These are phyloP conservation scores for Capsicum rhomboideum DNA, from an alignment of 257 asterid species.

Conservation along the genomic window DNA sequence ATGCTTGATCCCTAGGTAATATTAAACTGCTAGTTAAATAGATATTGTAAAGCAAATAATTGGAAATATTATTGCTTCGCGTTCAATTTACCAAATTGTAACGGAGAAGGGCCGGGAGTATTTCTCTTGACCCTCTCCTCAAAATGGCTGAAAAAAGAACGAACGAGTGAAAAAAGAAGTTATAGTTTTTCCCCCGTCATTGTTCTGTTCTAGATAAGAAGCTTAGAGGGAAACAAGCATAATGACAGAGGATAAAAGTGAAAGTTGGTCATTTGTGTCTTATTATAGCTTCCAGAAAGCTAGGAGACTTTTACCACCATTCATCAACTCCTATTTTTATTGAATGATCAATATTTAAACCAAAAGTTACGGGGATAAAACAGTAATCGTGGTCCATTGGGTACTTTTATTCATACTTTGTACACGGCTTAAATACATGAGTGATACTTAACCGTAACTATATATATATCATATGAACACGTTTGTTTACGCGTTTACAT, in stretches of 20 bases:
- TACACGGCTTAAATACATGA: background rate
- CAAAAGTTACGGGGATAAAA: background rate
- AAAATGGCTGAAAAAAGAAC: background rate
- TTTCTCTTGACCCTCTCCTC: conserved; percentile 12
- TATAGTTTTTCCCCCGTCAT: background rate
- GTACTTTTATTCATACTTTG: background rate
- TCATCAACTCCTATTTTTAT: background rate
- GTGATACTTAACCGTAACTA: background rate
- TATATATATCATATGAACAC: background rate
- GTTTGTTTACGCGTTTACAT: background rate
- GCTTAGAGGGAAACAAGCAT: conserved; percentile 5
- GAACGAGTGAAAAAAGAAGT: background rate
- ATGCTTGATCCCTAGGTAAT: conserved; percentile 13
- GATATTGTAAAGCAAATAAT: background rate
- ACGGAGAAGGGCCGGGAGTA: conserved; percentile 13
- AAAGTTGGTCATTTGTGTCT: background rate
- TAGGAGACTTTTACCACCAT: background rate
- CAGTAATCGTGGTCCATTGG: background rate
- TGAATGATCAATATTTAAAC: background rate
- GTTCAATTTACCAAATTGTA: background rate
- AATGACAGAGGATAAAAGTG: background rate
- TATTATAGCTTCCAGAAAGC: background rate
- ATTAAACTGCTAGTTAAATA: background rate
- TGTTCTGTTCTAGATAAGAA: background rate
- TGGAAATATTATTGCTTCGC: background rate